Base-by-base conservation (phyloP, 192 early-diverging fungal species). In the Backusella sp. region DNA sequence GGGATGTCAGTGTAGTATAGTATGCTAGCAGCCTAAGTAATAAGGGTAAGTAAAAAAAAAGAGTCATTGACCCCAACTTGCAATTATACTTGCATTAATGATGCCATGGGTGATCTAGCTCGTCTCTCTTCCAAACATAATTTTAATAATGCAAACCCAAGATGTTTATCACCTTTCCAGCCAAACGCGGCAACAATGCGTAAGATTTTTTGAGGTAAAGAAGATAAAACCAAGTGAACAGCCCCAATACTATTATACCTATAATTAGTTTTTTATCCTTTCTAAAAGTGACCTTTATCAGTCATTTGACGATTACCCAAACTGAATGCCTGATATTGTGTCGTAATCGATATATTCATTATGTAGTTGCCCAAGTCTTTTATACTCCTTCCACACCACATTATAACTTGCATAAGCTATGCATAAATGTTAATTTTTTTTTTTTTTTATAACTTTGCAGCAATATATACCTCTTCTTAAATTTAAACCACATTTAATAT, bases 81-180 rank as follows among this genome's bases (percentile, higher is more conserved):
- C 8, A 23, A 23, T 23, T 53, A 15, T 36, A 77, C 66, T 73
- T 84, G 86, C 87, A 87, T 83, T 12, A 89, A 72, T 1, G 87
- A 89, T 28, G 86, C 84, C 46, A 89, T 66, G 0, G 87, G 86
- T 0, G 87, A 89, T 39, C 87, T 79, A 11, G 87, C 83, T 41
- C 86, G 77, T 70, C 85, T 76, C 36, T 79, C 83, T 30, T 84
- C 82, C 39, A 89, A 76, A 52, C 82, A 80, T 37, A 84, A 73
- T 34, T 83, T 82, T 9, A 89, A 71, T 26, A 89, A 53, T 12
- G 84, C 86, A 70, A 89, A 83, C 6, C 88, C 88, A 66, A 89
- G 80, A 32, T 84, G 77, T 73, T 84, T 85, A 80, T 88, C 83
- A 0, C 83, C 85, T 44, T 77, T 81, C 82, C 86, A 89, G 12